Evolutionary conservation across 2,329 filamentous ascomycete species (phyloP), one percentile per base, ranked within the genome.

Genomic region (Nigrospora oryzae): DNA sequence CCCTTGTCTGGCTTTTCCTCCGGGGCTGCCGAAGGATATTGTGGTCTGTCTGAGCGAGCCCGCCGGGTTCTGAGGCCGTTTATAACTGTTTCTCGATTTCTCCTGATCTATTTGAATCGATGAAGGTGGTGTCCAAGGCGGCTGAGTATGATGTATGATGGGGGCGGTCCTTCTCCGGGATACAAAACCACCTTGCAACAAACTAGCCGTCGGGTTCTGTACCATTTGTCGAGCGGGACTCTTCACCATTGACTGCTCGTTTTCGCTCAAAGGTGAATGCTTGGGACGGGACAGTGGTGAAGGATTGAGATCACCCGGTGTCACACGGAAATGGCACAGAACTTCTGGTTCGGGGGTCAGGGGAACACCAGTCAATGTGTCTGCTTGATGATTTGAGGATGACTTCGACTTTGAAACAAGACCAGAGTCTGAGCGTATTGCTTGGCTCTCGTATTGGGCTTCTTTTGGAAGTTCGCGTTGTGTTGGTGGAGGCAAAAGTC

Each of bases 91-190:
- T 44, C 14, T 17, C 43, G 36, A 38, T 15, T 38, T 33, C 14
- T 35, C 32, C 17, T 37, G 44, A 16, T 36, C 42, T 38, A 36
- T 53, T 35, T 53, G 51, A 8, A 48, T n/a, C 10, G 57, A 56
- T 11, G 58, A 59, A 38, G 59, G 59, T 15, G 59, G 58, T 7
- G 56, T 56, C 60, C 58, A 61, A 13, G 58, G 57, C 16, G 39
- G 46, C 16, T 54, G 44, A 3, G 45, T 43, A 28, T 40, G 53
- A 11, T 51, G 56, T 38, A 54, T 57, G 35, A 50, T 46, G 5
- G 54, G 56, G 17, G 33, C 23, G 4, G 33, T 5, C 15, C 31
- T 15, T 16, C 12, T 13, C 28, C 37, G 41, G 2, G 15, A n/a
- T 8, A 31, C 28, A 7, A 30, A 23, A 28, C 16, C 17, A 15